phyloP scores from a whole-genome alignment of 306 rosid genomes.

The Cicer yamashitae region DNA sequence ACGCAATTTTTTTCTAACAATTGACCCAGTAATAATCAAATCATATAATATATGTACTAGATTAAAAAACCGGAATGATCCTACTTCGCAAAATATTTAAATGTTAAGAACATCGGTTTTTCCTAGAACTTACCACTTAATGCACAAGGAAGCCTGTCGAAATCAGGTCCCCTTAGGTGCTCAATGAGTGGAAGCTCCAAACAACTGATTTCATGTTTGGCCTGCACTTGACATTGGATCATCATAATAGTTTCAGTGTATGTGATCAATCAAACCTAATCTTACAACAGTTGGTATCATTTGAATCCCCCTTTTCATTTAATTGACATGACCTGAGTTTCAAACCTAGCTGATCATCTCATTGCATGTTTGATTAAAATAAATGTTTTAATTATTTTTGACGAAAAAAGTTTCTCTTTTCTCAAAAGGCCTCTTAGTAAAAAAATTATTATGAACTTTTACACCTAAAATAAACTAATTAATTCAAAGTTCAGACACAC shows the following conservation, averaged over 20 bases:
- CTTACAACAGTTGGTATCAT: background rate
- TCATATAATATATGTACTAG: background rate
- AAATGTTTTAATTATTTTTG: background rate
- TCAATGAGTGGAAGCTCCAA: constrained; percentile 98
- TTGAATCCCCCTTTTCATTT: constrained; percentile 37
- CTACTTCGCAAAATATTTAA: constrained; percentile 16
- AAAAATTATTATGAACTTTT: too few species aligned
- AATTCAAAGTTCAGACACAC: background rate
- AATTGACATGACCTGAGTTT: constrained; percentile 25
- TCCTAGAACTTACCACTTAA: constrained; percentile 62
- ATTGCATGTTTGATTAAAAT: background rate
- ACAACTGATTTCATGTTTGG: constrained; percentile 78
- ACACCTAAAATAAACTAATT: background rate
- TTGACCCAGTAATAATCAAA: constrained; percentile 1
- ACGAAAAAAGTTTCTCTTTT: background rate
- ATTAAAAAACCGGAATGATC: background rate
- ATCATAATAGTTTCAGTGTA: constrained; percentile 27
- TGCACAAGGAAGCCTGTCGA: constrained; percentile 68
- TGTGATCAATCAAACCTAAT: constrained; percentile 17
- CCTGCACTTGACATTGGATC: constrained; percentile 69
- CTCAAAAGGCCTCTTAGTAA: background rate
- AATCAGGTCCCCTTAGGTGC: constrained; percentile 82
- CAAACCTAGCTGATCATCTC: constrained; percentile 13
- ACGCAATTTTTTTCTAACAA: background rate
- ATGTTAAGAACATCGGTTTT: background rate